Evolutionary conservation across 495 filamentous ascomycete genomes (phyloP).

Genomic region (Xylaria acuta): DNA sequence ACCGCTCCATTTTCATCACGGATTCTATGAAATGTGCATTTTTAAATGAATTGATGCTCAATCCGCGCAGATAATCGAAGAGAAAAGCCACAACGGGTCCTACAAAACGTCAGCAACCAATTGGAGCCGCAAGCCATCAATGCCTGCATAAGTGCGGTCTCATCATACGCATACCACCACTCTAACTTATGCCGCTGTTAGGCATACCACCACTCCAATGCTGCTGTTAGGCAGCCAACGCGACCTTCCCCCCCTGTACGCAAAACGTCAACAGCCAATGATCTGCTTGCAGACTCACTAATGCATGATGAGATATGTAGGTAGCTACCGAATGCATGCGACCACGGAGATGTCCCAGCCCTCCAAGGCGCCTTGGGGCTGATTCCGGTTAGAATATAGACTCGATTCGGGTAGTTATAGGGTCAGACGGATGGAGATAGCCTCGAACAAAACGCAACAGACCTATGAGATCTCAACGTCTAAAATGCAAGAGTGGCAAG

Average conservation of each 20-base stretch:
- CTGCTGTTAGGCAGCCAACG: neutral
- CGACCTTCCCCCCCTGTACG: neutral
- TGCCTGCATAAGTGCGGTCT: too few species aligned
- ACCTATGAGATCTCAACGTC: neutral
- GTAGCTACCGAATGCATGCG: too few species aligned
- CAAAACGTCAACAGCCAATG: neutral
- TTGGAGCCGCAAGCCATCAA: neutral
- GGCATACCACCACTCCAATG: too few species aligned
- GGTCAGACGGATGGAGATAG: neutral
- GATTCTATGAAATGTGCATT: neutral
- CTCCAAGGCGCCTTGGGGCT: too few species aligned
- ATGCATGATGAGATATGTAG: too few species aligned
- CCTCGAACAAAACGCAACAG: slow-evolving; percentile 12
- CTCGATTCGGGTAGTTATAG: neutral
- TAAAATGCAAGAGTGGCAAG: neutral
- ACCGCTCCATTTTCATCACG: neutral
- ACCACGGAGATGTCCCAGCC: too few species aligned
- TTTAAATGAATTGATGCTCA: too few species aligned
- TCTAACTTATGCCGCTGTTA: too few species aligned
- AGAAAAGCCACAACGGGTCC: neutral
- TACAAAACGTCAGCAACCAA: slow-evolving; percentile 4
- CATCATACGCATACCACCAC: too few species aligned
- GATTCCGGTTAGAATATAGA: neutral
- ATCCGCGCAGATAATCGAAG: too few species aligned
- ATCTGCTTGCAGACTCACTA: too few species aligned